Base-by-base conservation (phyloP, 495 filamentous ascomycete species). In the Bacidia rubella region DNA sequence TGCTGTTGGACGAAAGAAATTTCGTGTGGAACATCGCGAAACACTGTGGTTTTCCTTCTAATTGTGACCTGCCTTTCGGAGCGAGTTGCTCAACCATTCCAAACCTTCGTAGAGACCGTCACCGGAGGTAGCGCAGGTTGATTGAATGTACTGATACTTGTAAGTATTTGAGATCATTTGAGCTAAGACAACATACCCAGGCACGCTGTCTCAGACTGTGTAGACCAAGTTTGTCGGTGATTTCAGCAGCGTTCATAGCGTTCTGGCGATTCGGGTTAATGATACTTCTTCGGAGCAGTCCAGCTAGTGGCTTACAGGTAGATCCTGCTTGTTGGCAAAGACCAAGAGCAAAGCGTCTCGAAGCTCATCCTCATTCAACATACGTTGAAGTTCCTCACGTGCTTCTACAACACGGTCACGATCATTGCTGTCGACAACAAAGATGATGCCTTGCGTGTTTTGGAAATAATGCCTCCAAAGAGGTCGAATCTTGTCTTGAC, bases 311-410 rank as follows among this genome's bases (percentile, higher is more conserved):
- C 89, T 68, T 76, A 95, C 90, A 45, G 92, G 92, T 75, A 99
- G 71, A 94, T 99, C 92, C 77, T 99, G 92, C 78, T 99, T 99
- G 86, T 99, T 99, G 76, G 92, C 92, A 65, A 99, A 99, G 58
- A 99, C 93, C 69, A 99, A 73, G 61, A 99, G 83, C 62, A 95
- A 80, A 60, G 92, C 92, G 74, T 99, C 92, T 65, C 92, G 80
- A 63, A 99, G 81, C 74, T 99, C 92, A 66, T 99, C 92, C 77
- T 99, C 92, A 74, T 99, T 99, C 78, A 99, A 76, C 93, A 99
- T 99, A 69, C 92, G 88, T 78, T 99, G 93, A 70, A 99, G 79
- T 72, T 99, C 92, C 77, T 97, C 92, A 43, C 93, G 87, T 60
- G 92, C 92, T 80, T 99, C 92, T 67, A 89, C 86, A 58, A 99